Conservation (phyloP, 306 rosid species). For the Trifolium fragiferum region DNA sequence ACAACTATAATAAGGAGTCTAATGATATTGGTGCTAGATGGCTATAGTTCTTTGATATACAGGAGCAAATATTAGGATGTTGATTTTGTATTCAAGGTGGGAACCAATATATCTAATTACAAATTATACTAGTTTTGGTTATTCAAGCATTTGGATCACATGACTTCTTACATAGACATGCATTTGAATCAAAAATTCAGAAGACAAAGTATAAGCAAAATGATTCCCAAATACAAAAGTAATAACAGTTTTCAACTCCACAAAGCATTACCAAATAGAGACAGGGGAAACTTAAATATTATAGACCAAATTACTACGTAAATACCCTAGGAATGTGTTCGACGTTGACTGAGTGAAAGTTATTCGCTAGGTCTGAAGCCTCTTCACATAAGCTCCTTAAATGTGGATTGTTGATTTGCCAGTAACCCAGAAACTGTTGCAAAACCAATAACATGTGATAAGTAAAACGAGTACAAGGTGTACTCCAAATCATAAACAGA, state of each 20-base stretch:
- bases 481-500: background rate
- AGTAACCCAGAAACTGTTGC: background rate
- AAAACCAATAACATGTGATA: constrained; percentile 4
- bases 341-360: background rate
- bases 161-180: background rate
- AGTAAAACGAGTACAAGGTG: background rate
- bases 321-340: background rate
- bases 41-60: background rate
- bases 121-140: background rate
- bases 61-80: background rate
- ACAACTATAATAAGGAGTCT: background rate
- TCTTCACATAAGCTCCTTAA: background rate
- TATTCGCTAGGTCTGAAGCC: background rate
- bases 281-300: background rate
- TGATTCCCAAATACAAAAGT: background rate
- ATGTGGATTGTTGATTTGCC: background rate
- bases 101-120: background rate
- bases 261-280: background rate
- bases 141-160: constrained; percentile 5
- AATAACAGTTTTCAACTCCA: background rate
- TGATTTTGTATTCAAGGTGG: background rate
- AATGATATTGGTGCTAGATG: background rate
- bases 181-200: background rate
- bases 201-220: background rate
- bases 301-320: background rate